Conservation (phyloP, 1,284 basidiomycete species). For the Cutaneotrichosporon cavernicola region DNA sequence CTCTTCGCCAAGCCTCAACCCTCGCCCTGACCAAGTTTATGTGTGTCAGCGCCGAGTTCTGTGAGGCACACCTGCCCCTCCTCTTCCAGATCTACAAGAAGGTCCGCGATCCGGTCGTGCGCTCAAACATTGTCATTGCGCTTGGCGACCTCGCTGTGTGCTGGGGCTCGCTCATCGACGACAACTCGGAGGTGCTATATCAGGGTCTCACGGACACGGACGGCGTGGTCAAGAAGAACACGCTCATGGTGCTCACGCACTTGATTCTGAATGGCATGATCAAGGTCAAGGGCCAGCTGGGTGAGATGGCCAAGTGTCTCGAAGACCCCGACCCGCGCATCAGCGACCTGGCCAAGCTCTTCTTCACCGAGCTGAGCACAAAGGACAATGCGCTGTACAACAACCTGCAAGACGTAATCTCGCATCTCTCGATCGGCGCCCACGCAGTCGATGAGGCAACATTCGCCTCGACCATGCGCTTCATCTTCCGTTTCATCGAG, state of each 20-base stretch:
- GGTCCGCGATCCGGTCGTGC: constrained; percentile 81
- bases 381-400: constrained; percentile 99
- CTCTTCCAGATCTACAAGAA: constrained; percentile 92
- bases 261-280: constrained; percentile 98
- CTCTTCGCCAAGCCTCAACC: constrained; percentile 80
- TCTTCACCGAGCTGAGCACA: constrained; percentile 90
- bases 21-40: constrained; percentile 94
- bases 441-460: constrained; percentile 89
- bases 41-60: constrained; percentile 91
- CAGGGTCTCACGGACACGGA: constrained; percentile 85
- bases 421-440: constrained; percentile 86
- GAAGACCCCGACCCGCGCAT: constrained; percentile 90
- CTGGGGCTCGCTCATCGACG: constrained; percentile 93
- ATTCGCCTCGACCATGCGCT: constrained; percentile 90
- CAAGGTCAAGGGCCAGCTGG: constrained; percentile 97
- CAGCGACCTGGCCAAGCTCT: constrained; percentile 89
- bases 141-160: constrained; percentile 96
- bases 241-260: constrained; percentile 97
- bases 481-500: constrained; percentile 96
- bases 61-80: constrained; percentile 81
- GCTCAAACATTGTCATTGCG: constrained; percentile 94
- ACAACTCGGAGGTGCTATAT: constrained; percentile 94
- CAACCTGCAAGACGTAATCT: constrained; percentile 95
- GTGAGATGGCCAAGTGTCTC: constrained; percentile 99
- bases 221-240: constrained; percentile 95